Percentiles rank a stretch among this genome's conserved stretches.
phyloP scores from a whole-genome alignment of 1,139 yeast species.

The Yamadazyma diospyri region DNA sequence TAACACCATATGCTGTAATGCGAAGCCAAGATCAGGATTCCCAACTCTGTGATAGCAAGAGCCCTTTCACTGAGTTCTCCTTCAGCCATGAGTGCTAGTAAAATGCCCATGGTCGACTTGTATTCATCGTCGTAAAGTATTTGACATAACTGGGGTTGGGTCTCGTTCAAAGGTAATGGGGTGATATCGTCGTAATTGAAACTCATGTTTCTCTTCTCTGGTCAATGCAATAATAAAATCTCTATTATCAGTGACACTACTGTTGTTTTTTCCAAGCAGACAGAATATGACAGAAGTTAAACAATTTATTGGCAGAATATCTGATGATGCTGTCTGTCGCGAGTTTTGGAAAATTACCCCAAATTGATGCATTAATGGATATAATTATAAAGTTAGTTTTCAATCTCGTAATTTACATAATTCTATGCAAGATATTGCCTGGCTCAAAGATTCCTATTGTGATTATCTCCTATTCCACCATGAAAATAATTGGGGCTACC shows the following conservation, averaged over 20 bases:
- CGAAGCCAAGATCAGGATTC: conserved; percentile 73
- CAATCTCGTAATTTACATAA: conserved; percentile 10
- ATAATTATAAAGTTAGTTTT: background rate
- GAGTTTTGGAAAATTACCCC: conserved; percentile 1
- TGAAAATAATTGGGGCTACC: conserved; percentile 27
- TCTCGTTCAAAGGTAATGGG: conserved; percentile 42
- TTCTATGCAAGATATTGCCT: conserved; percentile 9
- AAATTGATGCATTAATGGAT: conserved; percentile 5
- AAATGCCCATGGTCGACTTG: conserved; percentile 52
- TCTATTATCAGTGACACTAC: background rate
- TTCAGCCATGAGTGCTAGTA: conserved; percentile 57
- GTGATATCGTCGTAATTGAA: conserved; percentile 33
- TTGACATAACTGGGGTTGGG: conserved; percentile 59
- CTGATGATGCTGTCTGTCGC: too few relatives aligned
- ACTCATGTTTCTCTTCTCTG: conserved; percentile 4
- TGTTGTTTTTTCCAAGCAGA: too few relatives aligned
- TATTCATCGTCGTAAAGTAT: conserved; percentile 79
- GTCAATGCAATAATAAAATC: background rate
- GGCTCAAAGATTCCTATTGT: conserved; percentile 27
- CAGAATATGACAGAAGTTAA: too few relatives aligned
- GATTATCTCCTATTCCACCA: conserved; percentile 26
- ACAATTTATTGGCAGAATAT: too few relatives aligned
- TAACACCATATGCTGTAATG: conserved; percentile 92
- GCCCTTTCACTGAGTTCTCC: conserved; percentile 74
- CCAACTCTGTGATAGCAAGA: conserved; percentile 56